Evolutionary conservation across 257 asterid species (phyloP).

Genomic region (Marsdenia floribunda): DNA sequence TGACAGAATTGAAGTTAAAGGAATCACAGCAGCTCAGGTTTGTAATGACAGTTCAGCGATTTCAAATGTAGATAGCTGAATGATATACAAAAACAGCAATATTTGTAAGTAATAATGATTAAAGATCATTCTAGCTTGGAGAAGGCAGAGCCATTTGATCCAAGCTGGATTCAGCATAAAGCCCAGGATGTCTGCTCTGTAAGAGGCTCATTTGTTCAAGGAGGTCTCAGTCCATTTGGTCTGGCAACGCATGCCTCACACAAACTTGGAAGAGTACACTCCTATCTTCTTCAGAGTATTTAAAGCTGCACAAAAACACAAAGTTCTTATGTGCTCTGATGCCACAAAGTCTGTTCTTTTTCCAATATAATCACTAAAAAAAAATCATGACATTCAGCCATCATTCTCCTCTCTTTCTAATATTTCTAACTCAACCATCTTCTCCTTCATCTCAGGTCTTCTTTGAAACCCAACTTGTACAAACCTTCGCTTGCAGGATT

Average conservation of each 20-base stretch:
- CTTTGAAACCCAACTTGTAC: constrained; percentile 23
- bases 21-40: constrained; percentile 47
- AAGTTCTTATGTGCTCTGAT: constrained; percentile 67
- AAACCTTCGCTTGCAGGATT: constrained; percentile 62
- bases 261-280: constrained; percentile 53
- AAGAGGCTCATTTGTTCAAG: constrained; percentile 40
- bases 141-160: constrained; percentile 55
- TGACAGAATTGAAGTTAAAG: constrained; percentile 24
- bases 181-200: constrained; percentile 48
- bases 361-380: not conserved
- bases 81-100: not conserved
- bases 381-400: not conserved
- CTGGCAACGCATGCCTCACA: constrained; percentile 57
- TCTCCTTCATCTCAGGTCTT: constrained; percentile 27
- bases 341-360: constrained; percentile 37
- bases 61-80: not conserved
- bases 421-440: not conserved
- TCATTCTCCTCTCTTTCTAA: not conserved
- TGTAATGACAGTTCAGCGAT: not conserved
- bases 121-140: constrained; percentile 31
- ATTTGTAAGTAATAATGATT: not conserved
- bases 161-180: constrained; percentile 47
- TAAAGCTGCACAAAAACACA: constrained; percentile 36
- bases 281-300: constrained; percentile 68
- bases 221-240: constrained; percentile 84